Base-by-base conservation (phyloP, 2,329 filamentous ascomycete species). In the Penicillium sclerotiorum region DNA sequence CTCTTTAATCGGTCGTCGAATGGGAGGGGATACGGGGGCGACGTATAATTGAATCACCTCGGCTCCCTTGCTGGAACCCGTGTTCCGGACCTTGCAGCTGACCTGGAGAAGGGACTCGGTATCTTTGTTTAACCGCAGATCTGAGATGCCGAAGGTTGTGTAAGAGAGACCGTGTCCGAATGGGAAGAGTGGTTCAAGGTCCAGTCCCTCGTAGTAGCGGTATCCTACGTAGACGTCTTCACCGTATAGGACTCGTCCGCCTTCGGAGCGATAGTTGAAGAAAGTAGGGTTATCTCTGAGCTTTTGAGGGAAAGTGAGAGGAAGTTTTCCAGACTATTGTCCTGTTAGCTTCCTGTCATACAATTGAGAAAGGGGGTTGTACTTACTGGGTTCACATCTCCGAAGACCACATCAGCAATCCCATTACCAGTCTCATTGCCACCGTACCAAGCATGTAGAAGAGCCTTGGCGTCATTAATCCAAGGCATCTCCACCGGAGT, bases 341-440 rank as follows among this genome's bases (percentile, higher is more conserved):
- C n/a, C 8, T 4, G 13, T 40, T 11, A 40, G 37, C 22, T 17
- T 21, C 12, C 9, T 4, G 11, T 8, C 8, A 17, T 7, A 6
- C 1, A 18, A 20, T 13, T 1, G 5, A 20, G 22, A 23, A 8
- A n/a, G 8, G 25, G 3, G 8, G 5, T 8, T 12, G 7, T 7
- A 18, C 38, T 25, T 13, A 18, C 15, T 5, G 87, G 87, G 60
- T 85, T 88, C 27, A 79, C 77, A 51, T 83, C 80, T 32, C 86
- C 87, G 45, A 87, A 85, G 1, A 90, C 71, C 1, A 89, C 77
- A 56, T 90, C 86, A 0, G 85, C 86, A 51, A 90, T 83, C 15
- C 81, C 82, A 61, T 89, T 87, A 5, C 87, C 87, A 1, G 84
- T 86, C 71, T 90, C 87, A 58, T 90, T 86, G 15, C 87, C 87